phyloP scores from a whole-genome alignment of 371 early-diverging fungal genomes.

The Actinomucor elegans region DNA sequence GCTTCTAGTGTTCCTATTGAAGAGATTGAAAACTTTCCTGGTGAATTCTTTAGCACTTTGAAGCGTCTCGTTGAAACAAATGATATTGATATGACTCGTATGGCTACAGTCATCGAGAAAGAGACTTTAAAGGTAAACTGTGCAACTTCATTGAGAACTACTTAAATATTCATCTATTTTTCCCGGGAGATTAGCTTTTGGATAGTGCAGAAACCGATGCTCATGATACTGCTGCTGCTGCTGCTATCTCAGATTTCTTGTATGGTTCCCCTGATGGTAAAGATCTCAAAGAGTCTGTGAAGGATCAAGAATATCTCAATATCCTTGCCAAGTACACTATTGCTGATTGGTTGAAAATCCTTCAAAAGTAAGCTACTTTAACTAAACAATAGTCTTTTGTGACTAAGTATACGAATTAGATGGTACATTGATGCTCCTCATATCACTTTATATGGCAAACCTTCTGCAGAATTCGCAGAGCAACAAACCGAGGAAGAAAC shows the following conservation, averaged over 20 bases:
- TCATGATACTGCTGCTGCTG: conserved; percentile 46
- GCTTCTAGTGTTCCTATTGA: conserved; percentile 67
- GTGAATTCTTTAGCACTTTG: conserved; percentile 47
- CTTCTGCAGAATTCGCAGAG: conserved; percentile 62
- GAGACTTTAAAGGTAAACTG: conserved; percentile 52
- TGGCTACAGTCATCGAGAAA: conserved; percentile 60
- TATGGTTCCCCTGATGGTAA: conserved; percentile 61
- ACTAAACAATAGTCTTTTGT: neutral
- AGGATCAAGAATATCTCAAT: conserved; percentile 54
- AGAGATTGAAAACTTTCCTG: conserved; percentile 54
- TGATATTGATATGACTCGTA: conserved; percentile 68
- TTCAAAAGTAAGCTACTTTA: no score
- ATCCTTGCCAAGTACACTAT: conserved; percentile 44
- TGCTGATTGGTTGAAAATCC: conserved; percentile 51
- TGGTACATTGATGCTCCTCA: conserved; percentile 59
- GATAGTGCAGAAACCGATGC: conserved; percentile 50
- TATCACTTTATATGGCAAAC: conserved; percentile 57
- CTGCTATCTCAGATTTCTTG: conserved; percentile 56
- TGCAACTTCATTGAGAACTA: no score
- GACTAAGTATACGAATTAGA: conserved; percentile 26
- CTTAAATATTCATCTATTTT: neutral
- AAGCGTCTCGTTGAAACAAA: conserved; percentile 47
- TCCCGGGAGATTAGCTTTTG: conserved; percentile 20
- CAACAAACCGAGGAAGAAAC: conserved; percentile 56
- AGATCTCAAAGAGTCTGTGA: conserved; percentile 47